Conservation (phyloP, 352 stramenopile genomes). For the Phytophthora constricta region DNA sequence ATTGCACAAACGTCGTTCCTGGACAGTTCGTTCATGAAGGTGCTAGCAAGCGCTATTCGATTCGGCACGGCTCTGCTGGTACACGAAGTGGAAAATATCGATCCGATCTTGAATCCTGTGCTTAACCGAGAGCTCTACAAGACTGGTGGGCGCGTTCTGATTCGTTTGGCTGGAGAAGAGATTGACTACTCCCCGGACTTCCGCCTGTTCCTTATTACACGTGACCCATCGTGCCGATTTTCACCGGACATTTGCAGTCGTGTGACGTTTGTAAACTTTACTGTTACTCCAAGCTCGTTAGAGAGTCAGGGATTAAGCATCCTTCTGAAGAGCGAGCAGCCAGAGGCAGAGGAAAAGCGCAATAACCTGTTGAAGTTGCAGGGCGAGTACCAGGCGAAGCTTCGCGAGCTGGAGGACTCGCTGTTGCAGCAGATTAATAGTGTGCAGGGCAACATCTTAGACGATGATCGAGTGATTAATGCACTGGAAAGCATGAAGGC, state of each 20-base stretch:
- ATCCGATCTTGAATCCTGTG: conserved; percentile 99
- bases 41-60: conserved; percentile 98
- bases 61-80: conserved; percentile 99
- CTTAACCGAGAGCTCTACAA: conserved; percentile 99
- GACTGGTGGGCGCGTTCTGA: conserved; percentile 97
- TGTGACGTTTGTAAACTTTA: conserved; percentile 99
- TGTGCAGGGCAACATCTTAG: conserved; percentile 99
- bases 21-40: conserved; percentile 99
- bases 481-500: conserved; percentile 99
- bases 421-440: conserved; percentile 98
- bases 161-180: conserved; percentile 98
- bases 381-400: conserved; percentile 96
- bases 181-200: conserved; percentile 99
- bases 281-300: conserved; percentile 98
- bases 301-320: conserved; percentile 96
- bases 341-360: conserved; percentile 97
- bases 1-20: conserved; percentile 99
- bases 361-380: conserved; percentile 97
- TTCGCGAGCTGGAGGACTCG: conserved; percentile 98
- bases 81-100: conserved; percentile 99
- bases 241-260: conserved; percentile 99
- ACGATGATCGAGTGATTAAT: conserved; percentile 98
- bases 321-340: conserved; percentile 97
- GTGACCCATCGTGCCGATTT: conserved; percentile 97
- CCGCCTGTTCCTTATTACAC: conserved; percentile 98